phyloP scores from a whole-genome alignment of 805 yeast species.

The Trichomonascus vanleenenianus region DNA sequence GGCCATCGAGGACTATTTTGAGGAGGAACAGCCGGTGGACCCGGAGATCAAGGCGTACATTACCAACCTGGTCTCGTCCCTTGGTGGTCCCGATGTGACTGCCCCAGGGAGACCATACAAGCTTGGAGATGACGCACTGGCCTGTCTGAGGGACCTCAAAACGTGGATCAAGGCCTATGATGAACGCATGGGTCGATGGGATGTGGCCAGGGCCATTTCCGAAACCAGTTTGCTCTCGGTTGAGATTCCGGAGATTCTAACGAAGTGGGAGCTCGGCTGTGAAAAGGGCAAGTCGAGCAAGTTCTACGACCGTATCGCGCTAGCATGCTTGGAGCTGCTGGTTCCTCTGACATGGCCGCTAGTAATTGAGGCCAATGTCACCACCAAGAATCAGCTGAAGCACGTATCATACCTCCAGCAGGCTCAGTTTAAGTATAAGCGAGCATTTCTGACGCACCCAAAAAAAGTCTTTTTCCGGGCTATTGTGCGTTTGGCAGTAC shows the following conservation, averaged over 20 bases:
- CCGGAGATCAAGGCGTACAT: conserved; percentile 51
- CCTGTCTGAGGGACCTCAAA: conserved; percentile 80
- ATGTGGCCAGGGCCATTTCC: conserved; percentile 82
- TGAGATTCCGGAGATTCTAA: conserved; percentile 67
- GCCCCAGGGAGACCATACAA: conserved; percentile 48
- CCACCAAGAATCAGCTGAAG: conserved; percentile 48
- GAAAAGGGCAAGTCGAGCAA: conserved; percentile 16
- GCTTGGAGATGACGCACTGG: conserved; percentile 80
- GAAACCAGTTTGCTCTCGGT: conserved; percentile 64
- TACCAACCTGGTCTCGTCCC: conserved; percentile 72
- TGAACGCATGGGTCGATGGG: conserved; percentile 58
- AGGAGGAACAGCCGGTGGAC: conserved; percentile 13
- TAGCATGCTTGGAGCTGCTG: conserved; percentile 68
- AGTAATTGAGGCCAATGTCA: conserved; percentile 49
- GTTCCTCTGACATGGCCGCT: conserved; percentile 86
- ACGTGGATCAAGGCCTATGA: conserved; percentile 84
- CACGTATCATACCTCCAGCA: conserved; percentile 54
- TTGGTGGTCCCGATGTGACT: conserved; percentile 81
- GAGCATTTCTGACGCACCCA: conserved; percentile 48
- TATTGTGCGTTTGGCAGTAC: conserved; percentile 58
- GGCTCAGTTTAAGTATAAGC: conserved; percentile 66
- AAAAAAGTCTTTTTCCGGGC: conserved; percentile 62
- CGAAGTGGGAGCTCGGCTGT: conserved; percentile 53
- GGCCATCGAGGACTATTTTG: background rate
- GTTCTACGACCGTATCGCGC: conserved; percentile 52